A percentile compares a stretch with the other conserved stretches of the same genome.
These are phyloP conservation scores for Aspergillus ostianus DNA, from an alignment of 495 filamentous ascomycete genomes.

Conservation along the genomic window DNA sequence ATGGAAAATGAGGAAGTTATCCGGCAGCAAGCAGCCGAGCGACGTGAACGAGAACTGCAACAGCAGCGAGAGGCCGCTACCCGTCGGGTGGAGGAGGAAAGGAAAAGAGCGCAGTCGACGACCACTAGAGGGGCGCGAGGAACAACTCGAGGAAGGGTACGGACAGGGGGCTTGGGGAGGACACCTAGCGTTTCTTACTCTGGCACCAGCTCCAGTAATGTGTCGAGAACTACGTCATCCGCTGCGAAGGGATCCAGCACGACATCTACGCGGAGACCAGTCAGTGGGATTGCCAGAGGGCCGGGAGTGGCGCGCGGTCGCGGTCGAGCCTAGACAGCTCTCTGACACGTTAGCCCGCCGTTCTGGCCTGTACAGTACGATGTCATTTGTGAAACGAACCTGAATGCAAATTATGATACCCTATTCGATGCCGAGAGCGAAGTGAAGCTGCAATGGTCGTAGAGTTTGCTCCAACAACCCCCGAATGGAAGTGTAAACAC, in stretches of 20 bases:
- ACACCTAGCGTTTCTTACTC: slow-evolving; percentile 38
- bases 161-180: slow-evolving; percentile 47
- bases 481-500: too few species aligned
- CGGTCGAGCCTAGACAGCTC: slow-evolving; percentile 26
- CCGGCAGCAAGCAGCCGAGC: slow-evolving; percentile 70
- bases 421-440: neutral
- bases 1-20: slow-evolving; percentile 72
- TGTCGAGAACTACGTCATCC: slow-evolving; percentile 26
- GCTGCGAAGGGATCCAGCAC: slow-evolving; percentile 33
- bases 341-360: neutral
- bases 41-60: slow-evolving; percentile 71
- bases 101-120: slow-evolving; percentile 46
- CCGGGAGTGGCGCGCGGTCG: slow-evolving; percentile 42
- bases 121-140: slow-evolving; percentile 48
- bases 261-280: slow-evolving; percentile 43
- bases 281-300: slow-evolving; percentile 52
- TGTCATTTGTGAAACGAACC: slow-evolving; percentile 7
- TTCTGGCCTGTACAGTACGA: slow-evolving; percentile 16
- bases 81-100: slow-evolving; percentile 68
- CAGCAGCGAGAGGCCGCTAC: slow-evolving; percentile 68
- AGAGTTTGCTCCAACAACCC: neutral
- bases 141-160: slow-evolving; percentile 42
- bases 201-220: slow-evolving; percentile 19
- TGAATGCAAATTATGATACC: slow-evolving; percentile 26
- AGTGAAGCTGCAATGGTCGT: slow-evolving; percentile 2